Evolutionary conservation across 805 yeast species (phyloP).

Genomic region (Helenozyma baotianmanensis): DNA sequence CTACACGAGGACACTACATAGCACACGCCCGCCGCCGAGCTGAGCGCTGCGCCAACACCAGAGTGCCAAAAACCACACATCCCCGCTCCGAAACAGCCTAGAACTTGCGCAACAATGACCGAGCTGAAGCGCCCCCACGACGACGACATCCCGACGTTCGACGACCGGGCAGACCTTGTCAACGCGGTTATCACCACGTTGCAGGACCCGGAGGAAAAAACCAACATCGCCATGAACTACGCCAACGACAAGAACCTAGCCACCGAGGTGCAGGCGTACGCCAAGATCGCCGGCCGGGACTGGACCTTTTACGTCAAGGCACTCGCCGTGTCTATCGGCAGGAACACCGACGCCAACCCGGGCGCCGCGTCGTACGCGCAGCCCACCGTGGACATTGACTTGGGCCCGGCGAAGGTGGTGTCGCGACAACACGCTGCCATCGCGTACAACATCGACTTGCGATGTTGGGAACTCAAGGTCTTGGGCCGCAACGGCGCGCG

Average conservation of each 20-base stretch:
- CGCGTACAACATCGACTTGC: constrained; percentile 63
- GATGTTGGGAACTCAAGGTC: constrained; percentile 83
- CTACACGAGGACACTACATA: too few relatives aligned
- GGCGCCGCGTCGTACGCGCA: constrained; percentile 15
- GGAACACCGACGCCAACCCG: constrained; percentile 55
- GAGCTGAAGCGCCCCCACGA: constrained; percentile 10
- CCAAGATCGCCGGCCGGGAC: constrained; percentile 85
- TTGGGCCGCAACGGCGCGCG: constrained; percentile 92
- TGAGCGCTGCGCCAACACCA: too few relatives aligned
- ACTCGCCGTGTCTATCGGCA: constrained; percentile 74
- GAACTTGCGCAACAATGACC: background rate
- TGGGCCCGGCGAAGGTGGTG: constrained; percentile 97
- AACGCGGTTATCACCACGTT: constrained; percentile 72
- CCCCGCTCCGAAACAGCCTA: background rate
- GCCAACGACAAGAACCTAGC: constrained; percentile 68
- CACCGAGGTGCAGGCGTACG: constrained; percentile 94
- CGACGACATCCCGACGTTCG: constrained; percentile 37
- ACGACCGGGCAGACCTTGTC: constrained; percentile 60
- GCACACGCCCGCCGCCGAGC: too few relatives aligned
- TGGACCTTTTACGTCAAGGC: constrained; percentile 95
- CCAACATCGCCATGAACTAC: constrained; percentile 67
- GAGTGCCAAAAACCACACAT: too few relatives aligned
- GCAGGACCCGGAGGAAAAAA: constrained; percentile 63
- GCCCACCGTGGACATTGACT: constrained; percentile 66
- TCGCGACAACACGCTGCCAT: constrained; percentile 86